Base-by-base conservation (phyloP, 2,329 filamentous ascomycete genomes). In the Neonectria sp. region DNA sequence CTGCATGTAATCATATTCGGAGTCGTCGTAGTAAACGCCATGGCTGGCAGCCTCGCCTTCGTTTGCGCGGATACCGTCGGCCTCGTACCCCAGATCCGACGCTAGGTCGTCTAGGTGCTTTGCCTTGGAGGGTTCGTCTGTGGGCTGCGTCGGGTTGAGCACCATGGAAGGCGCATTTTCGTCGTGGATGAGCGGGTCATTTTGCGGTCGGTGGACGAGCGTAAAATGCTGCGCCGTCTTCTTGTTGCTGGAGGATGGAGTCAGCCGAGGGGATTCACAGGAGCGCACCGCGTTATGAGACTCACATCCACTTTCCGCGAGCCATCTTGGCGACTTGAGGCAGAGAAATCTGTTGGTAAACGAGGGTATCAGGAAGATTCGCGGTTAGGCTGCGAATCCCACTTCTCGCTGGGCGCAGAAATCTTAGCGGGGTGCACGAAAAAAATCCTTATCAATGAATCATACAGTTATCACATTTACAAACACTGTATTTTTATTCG, bases 1-100 rank as follows among this genome's bases (percentile, higher is more conserved):
- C 82, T 99, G 96, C 96, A 99, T 99, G 84, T 99, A 99, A 82
- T 99, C 96, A 82, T 99, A 99, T 77, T 94, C 89, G 71, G 93
- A 92, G 82, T 99, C 96, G 82, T 99, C 97, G 81, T 88, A 99
- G 86, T 93, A 99, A 71, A 99, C 90, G 71, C 96, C 96, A 82
- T 98, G 90, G 79, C 93, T 93, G 73, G 97, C 96, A 9, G 97
- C 96, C 83, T 99, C 95, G 75, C 97, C 97, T 82, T 99, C 96
- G 80, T 99, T 98, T 63, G 90, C 88, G 73, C 95, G 91, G 71
- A 97, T 90, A 67, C 83, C 83, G 48, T 86, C 85, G 25, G 87
- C 86, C 35, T 92, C 90, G 37, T 88, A 85, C 1, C 93, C 93
- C 56, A 98, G 91, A 78, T 97, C 93, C 4, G 88, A 90, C 11